These are phyloP conservation scores for Mycena epipterygia DNA, from an alignment of 768 basidiomycete genomes.

Conservation along the genomic window DNA sequence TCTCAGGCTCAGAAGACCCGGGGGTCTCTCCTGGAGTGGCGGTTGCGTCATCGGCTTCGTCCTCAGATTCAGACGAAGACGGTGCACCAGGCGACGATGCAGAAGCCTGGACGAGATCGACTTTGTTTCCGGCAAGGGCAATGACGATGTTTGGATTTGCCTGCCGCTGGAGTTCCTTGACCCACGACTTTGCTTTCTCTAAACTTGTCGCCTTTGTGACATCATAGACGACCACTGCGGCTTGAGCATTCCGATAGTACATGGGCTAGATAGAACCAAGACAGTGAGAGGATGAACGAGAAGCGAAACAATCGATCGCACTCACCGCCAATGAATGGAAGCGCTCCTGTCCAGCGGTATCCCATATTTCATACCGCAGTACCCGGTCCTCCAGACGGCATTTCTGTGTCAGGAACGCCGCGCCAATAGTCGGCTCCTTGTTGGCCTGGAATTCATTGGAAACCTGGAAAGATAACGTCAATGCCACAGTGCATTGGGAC, in stretches of 20 bases:
- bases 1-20: conserved; percentile 73
- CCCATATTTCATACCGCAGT: conserved; percentile 97
- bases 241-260: conserved; percentile 99
- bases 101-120: conserved; percentile 86
- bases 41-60: conserved; percentile 94
- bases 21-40: conserved; percentile 84
- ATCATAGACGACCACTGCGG: conserved; percentile 98
- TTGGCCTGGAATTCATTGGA: conserved; percentile 99
- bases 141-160: conserved; percentile 99
- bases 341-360: conserved; percentile 95
- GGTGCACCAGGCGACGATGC: conserved; percentile 62
- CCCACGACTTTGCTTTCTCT: conserved; percentile 99
- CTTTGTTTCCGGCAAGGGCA: conserved; percentile 97
- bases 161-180: conserved; percentile 98
- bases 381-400: conserved; percentile 95
- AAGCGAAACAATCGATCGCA: conserved; percentile 35
- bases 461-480: conserved; percentile 63
- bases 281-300: conserved; percentile 23
- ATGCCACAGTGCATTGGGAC: conserved; percentile 25
- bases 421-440: conserved; percentile 99
- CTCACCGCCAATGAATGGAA: conserved; percentile 96
- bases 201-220: conserved; percentile 95
- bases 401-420: conserved; percentile 96
- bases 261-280: conserved; percentile 78
- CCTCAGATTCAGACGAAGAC: conserved; percentile 79